Conservation (phyloP, 75 land plant genomes). For the Cryptomeria japonica region DNA sequence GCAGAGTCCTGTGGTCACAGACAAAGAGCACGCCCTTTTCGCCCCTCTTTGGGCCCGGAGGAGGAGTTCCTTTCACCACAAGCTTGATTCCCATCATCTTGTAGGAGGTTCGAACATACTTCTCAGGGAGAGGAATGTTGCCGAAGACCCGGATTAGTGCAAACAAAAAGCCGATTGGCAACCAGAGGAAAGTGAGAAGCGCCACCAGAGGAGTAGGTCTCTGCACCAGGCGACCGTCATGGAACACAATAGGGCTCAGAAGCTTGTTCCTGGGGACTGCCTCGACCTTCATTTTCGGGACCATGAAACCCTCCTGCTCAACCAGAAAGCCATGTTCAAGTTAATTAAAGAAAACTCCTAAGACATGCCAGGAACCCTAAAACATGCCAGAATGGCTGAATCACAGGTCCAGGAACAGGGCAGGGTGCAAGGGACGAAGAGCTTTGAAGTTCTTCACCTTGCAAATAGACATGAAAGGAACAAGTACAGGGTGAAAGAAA, state of each 20-base stretch:
- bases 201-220: slow-evolving; percentile 73
- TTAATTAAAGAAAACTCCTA: not conserved
- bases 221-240: slow-evolving; percentile 87
- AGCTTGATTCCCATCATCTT: slow-evolving; percentile 73
- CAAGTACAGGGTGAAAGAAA: no score
- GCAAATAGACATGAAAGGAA: slow-evolving; percentile 76
- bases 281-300: slow-evolving; percentile 36
- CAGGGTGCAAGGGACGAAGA: not conserved
- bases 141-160: slow-evolving; percentile 56
- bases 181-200: slow-evolving; percentile 75
- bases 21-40: slow-evolving; percentile 77
- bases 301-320: slow-evolving; percentile 72
- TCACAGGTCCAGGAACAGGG: no score
- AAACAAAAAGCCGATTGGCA: slow-evolving; percentile 72
- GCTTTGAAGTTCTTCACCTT: slow-evolving; percentile 44
- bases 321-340: not conserved
- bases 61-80: slow-evolving; percentile 75
- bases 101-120: slow-evolving; percentile 34
- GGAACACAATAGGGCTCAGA: slow-evolving; percentile 66
- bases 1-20: slow-evolving; percentile 87
- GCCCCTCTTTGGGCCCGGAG: slow-evolving; percentile 49
- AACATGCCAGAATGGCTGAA: no score
- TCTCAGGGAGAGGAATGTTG: slow-evolving; percentile 64
- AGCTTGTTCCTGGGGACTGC: slow-evolving; percentile 65
- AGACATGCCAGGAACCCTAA: not conserved